Percentiles rank a stretch among this genome's conserved stretches.
Conservation (phyloP, 208 protist species). For the Acanthamoeba divionensis region DNA sequence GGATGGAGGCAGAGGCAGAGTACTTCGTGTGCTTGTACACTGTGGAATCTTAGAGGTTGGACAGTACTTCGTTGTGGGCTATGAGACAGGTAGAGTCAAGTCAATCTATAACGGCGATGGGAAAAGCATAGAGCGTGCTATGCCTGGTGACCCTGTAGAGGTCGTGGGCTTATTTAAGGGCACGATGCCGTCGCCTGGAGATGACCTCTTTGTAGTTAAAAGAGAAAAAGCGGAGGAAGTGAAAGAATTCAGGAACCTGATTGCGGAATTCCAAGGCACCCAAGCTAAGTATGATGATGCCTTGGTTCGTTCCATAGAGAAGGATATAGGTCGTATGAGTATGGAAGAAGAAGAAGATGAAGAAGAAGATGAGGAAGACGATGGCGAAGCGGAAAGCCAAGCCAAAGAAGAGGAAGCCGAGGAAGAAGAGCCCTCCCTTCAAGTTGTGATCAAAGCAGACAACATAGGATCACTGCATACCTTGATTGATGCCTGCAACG, state of each 20-base stretch:
- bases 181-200: neutral
- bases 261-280: constrained; percentile 18
- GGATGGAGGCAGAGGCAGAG: constrained; percentile 3
- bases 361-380: neutral
- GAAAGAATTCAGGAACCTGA: constrained; percentile 37
- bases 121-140: neutral
- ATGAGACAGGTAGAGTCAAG: neutral
- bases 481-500: constrained; percentile 43
- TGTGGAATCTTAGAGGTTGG: constrained; percentile 33
- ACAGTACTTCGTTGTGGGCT: constrained; percentile 45
- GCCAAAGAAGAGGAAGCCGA: neutral
- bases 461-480: constrained; percentile 49
- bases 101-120: constrained; percentile 9
- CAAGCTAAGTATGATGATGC: constrained; percentile 47
- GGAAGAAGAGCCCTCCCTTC: neutral
- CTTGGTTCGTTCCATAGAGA: constrained; percentile 1
- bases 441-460: constrained; percentile 49
- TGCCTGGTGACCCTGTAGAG: constrained; percentile 37
- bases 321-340: neutral
- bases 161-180: constrained; percentile 1
- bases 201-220: constrained; percentile 46
- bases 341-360: neutral
- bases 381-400: neutral
- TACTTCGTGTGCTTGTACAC: constrained; percentile 20
- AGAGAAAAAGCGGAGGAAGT: constrained; percentile 33